phyloP scores from a whole-genome alignment of 768 basidiomycete species.

The Naematelia encephala region DNA sequence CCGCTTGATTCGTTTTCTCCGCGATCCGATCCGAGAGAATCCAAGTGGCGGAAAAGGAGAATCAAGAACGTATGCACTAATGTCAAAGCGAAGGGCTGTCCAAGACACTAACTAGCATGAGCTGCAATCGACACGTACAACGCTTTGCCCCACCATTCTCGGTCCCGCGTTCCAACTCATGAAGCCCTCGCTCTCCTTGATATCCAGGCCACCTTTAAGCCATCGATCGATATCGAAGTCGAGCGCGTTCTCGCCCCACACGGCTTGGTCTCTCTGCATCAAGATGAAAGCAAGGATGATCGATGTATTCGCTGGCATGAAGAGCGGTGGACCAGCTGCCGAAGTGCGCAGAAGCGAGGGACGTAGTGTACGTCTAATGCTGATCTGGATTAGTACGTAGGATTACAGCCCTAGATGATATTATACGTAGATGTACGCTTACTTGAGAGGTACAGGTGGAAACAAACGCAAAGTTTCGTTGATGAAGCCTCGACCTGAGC shows the following conservation, averaged over 20 bases:
- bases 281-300: conserved; percentile 64
- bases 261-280: conserved; percentile 62
- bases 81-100: conserved; percentile 42
- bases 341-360: conserved; percentile 36
- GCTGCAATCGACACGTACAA: background rate
- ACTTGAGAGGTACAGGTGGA: conserved; percentile 72
- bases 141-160: conserved; percentile 38
- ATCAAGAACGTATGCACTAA: conserved; percentile 32
- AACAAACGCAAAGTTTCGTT: conserved; percentile 75
- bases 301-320: conserved; percentile 44
- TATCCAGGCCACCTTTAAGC: conserved; percentile 36
- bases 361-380: conserved; percentile 38
- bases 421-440: too few relatives aligned
- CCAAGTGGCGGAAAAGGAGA: conserved; percentile 20
- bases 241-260: conserved; percentile 75
- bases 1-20: background rate
- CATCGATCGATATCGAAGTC: conserved; percentile 77
- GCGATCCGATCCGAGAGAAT: background rate
- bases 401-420: too few relatives aligned
- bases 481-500: conserved; percentile 57
- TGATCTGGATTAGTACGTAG: too few relatives aligned
- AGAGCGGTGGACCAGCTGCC: conserved; percentile 25
- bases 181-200: conserved; percentile 22
- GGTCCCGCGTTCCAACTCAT: conserved; percentile 41
- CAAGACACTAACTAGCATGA: conserved; percentile 29